These are phyloP conservation scores for Juncus effusus DNA, from an alignment of 176 grass and related monocot genomes.

Conservation along the genomic window DNA sequence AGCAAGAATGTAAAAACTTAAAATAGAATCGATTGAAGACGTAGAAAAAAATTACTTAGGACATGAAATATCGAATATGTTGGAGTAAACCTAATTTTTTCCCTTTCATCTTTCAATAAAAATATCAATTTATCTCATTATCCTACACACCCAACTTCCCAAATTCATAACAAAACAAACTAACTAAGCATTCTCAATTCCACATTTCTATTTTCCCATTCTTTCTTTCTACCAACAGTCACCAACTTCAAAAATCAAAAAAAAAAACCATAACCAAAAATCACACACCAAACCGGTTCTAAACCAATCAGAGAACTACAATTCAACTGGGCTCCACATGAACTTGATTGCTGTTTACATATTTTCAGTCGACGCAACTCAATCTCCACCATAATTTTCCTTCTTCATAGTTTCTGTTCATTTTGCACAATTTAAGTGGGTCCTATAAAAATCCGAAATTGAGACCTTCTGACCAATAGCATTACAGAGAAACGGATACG, in stretches of 20 bases:
- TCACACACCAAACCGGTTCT: neutral
- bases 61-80: too few relatives aligned
- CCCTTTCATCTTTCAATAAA: too few relatives aligned
- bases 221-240: too few relatives aligned
- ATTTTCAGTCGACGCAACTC: conserved; percentile 17
- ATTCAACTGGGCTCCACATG: neutral
- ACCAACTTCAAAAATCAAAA: neutral
- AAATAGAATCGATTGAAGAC: too few relatives aligned
- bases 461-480: conserved; percentile 57
- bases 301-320: conserved; percentile 7
- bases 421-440: conserved; percentile 10
- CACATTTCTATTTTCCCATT: too few relatives aligned
- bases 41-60: too few relatives aligned
- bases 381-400: conserved; percentile 10
- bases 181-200: too few relatives aligned
- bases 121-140: too few relatives aligned
- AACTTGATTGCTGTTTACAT: conserved; percentile 11
- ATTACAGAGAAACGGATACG: conserved; percentile 43
- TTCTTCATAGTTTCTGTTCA: neutral
- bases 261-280: neutral
- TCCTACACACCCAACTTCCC: too few relatives aligned
- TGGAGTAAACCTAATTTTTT: too few relatives aligned
- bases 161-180: too few relatives aligned
- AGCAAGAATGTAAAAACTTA: too few relatives aligned
- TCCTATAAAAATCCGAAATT: conserved; percentile 43